Conservation (phyloP, 352 stramenopile genomes). For the Phytophthora lateralis region DNA sequence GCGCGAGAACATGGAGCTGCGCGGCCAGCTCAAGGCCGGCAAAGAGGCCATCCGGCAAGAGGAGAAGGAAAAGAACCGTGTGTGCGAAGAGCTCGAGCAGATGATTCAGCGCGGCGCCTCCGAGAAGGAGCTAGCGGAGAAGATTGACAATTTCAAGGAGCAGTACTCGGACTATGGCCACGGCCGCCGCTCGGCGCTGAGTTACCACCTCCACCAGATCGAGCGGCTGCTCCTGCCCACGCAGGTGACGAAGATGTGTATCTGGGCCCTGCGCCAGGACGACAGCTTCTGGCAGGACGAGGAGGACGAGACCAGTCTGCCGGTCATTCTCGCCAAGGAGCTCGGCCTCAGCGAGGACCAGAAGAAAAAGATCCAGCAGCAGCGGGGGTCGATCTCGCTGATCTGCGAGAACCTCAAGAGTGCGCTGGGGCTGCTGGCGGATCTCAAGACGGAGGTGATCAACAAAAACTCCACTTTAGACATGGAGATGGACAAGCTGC, state of each 20-base stretch:
- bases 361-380: slow-evolving; percentile 93
- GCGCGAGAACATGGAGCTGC: slow-evolving; percentile 91
- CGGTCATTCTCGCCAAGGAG: slow-evolving; percentile 90
- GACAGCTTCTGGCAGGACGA: slow-evolving; percentile 91
- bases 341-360: slow-evolving; percentile 92
- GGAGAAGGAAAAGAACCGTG: slow-evolving; percentile 85
- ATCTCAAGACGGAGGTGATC: slow-evolving; percentile 88
- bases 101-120: slow-evolving; percentile 82
- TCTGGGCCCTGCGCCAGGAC: slow-evolving; percentile 91
- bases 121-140: slow-evolving; percentile 91
- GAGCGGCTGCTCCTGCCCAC: slow-evolving; percentile 93
- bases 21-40: slow-evolving; percentile 89
- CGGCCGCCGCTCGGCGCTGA: slow-evolving; percentile 84
- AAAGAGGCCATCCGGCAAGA: slow-evolving; percentile 89
- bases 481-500: slow-evolving; percentile 93
- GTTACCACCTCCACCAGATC: slow-evolving; percentile 94
- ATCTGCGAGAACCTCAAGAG: slow-evolving; percentile 92
- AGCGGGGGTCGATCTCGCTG: slow-evolving; percentile 71
- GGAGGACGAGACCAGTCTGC: slow-evolving; percentile 90
- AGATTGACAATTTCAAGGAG: slow-evolving; percentile 96
- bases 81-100: slow-evolving; percentile 81
- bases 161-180: slow-evolving; percentile 93
- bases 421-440: slow-evolving; percentile 83
- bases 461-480: slow-evolving; percentile 94
- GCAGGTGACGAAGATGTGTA: slow-evolving; percentile 94